phyloP scores from a whole-genome alignment of 495 filamentous ascomycete genomes.

The Xylaria acuta region DNA sequence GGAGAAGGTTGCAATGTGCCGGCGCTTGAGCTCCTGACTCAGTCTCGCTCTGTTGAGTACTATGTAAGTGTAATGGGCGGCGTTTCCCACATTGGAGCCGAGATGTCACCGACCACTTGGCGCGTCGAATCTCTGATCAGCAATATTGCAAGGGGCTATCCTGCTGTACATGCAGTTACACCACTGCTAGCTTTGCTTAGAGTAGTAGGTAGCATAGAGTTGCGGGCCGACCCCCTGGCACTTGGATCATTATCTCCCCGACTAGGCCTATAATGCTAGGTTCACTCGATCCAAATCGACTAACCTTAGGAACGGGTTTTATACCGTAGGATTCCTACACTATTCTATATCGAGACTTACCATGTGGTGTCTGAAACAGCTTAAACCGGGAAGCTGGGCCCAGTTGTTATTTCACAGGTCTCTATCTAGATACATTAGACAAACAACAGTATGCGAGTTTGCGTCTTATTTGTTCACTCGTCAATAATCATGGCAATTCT shows the following conservation, averaged over 20 bases:
- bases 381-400: neutral
- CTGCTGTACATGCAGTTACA: neutral
- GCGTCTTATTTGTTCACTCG: neutral
- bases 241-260: neutral
- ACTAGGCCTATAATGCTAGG: neutral
- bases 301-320: neutral
- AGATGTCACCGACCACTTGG: slow-evolving; percentile 12
- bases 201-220: slow-evolving; percentile 7
- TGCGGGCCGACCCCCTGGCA: slow-evolving; percentile 9
- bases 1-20: neutral
- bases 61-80: neutral
- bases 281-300: neutral
- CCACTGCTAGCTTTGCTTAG: slow-evolving; percentile 1
- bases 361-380: neutral
- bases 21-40: neutral
- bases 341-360: neutral
- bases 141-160: slow-evolving; percentile 5
- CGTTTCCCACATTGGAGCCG: neutral
- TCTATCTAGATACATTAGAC: neutral
- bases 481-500: neutral
- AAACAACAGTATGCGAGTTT: neutral
- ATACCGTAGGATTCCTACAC: neutral
- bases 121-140: neutral
- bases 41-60: neutral
- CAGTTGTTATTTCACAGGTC: neutral